Evolutionary conservation across 139 green algal species (phyloP), one percentile per base, ranked within the genome.

Genomic region (Coelastrella sp.): DNA sequence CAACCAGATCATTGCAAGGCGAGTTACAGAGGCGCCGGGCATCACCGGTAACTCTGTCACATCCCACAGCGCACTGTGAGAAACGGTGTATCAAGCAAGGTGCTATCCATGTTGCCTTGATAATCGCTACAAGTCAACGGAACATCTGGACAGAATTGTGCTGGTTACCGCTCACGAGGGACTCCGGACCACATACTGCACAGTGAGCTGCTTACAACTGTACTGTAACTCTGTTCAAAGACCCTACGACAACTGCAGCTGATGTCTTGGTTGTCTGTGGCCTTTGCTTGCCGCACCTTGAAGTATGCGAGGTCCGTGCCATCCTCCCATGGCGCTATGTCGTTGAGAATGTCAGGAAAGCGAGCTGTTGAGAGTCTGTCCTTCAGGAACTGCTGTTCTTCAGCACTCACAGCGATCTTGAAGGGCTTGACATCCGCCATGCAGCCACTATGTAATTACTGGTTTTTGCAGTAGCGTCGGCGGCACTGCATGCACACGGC

Each of bases 271-370:
- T 10, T 68, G 61, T 10, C 10, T 7, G 7, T 68, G 61, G 7
- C 61, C 7, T 10, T 68, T 68, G 61, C 7, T 68, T 10, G 61
- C 10, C 61, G 10, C 61, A 90, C 86, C 86, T 90, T 75, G 59
- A 90, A 76, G 75, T 90, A 90, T 66, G 54, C 22, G 0, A 77
- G 58, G 7, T 90, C 85, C 20, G 85, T 90, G 3, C 85, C 85
- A 61, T 90, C 73, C 60, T 90, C 75, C 85, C 85, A 90, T 11
- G 82, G 64, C 19, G 32, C 64, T 22, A 87, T 87, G 23, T 87
- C 77, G 5, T 47, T 87, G 32, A 87, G 82, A 3, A 16, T 77
- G 65, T 87, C 82, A 10, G 82, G 82, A 16, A 64, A 87, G 4
- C 64, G 32, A 16, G 82, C 32, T 19, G 64, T 79, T 14, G 60